phyloP scores from a whole-genome alignment of 2,329 filamentous ascomycete species.

The Setomelanomma holmii region DNA sequence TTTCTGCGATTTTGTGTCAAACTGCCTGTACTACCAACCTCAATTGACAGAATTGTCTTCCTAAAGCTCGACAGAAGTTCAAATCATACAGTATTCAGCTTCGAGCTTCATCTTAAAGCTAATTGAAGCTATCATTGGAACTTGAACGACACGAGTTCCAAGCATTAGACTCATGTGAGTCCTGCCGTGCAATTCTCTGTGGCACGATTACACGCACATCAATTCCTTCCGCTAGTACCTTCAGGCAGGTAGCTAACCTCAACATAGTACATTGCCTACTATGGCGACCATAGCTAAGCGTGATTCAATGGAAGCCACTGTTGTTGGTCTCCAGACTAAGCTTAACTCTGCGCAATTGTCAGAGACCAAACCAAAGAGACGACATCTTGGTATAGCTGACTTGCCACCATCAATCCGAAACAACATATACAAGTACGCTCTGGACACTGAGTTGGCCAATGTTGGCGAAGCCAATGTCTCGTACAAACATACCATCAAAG shows the following conservation, averaged over 20 bases:
- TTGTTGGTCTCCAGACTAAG: constrained; percentile 19
- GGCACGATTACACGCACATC: too few relatives aligned
- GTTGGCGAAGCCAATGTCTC: constrained; percentile 36
- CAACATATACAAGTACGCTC: constrained; percentile 41
- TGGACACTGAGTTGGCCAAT: constrained; percentile 46
- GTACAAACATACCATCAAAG: constrained; percentile 33
- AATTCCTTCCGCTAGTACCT: too few relatives aligned
- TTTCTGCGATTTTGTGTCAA: neutral
- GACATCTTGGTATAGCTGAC: constrained; percentile 23
- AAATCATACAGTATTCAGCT: neutral
- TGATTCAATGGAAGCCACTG: constrained; percentile 43
- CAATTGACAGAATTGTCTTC: neutral
- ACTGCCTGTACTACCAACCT: neutral
- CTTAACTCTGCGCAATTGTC: constrained; percentile 20
- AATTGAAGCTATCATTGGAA: neutral
- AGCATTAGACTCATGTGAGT: too few relatives aligned
- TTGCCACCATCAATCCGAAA: constrained; percentile 41
- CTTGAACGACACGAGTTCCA: too few relatives aligned
- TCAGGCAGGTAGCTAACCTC: neutral
- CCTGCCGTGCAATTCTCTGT: too few relatives aligned
- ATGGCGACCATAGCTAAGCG: constrained; percentile 25
- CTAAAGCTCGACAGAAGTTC: neutral
- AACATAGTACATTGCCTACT: too few relatives aligned
- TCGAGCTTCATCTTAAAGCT: neutral
- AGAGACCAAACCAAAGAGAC: constrained; percentile 29